Percentiles rank a stretch among this genome's conserved stretches.
Conservation (phyloP, 2,329 filamentous ascomycete genomes). For the Aspergillus sojae region DNA sequence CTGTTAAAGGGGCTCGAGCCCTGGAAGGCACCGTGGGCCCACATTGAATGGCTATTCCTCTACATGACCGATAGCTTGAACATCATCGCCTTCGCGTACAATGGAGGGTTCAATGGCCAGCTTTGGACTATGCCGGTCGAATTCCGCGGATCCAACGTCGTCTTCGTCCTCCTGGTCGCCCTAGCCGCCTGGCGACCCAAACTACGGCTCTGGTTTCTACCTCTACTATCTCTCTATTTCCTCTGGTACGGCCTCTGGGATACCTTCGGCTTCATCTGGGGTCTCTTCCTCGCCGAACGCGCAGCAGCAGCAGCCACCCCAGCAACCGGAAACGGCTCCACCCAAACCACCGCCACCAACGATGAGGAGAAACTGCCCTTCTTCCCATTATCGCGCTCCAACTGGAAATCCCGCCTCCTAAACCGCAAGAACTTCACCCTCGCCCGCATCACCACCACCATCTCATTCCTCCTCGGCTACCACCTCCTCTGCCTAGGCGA, state of each 20-base stretch:
- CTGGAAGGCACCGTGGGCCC: conserved; percentile 21
- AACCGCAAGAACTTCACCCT: background rate
- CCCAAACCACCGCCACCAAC: background rate
- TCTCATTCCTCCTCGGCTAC: conserved; percentile 19
- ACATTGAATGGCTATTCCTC: conserved; percentile 21
- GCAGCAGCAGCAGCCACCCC: background rate
- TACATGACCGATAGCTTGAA: conserved; percentile 27
- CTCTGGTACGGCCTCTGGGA: conserved; percentile 29
- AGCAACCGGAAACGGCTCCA: background rate
- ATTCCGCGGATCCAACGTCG: conserved; percentile 24
- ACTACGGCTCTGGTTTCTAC: conserved; percentile 16
- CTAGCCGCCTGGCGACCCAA: conserved; percentile 21
- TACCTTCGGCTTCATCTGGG: conserved; percentile 25
- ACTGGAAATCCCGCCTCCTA: background rate
- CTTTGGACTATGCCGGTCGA: conserved; percentile 30
- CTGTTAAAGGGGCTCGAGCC: conserved; percentile 19
- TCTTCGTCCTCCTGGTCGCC: conserved; percentile 22
- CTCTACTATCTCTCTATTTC: conserved; percentile 15
- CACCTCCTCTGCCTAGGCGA: conserved; percentile 26
- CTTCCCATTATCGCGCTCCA: background rate
- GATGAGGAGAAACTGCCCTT: background rate
- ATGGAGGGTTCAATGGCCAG: conserved; percentile 24
- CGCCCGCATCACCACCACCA: background rate
- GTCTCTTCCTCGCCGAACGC: conserved; percentile 24
- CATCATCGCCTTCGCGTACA: conserved; percentile 23